phyloP scores from a whole-genome alignment of 2,329 filamentous ascomycete genomes.

The Sporothrix curviconia region DNA sequence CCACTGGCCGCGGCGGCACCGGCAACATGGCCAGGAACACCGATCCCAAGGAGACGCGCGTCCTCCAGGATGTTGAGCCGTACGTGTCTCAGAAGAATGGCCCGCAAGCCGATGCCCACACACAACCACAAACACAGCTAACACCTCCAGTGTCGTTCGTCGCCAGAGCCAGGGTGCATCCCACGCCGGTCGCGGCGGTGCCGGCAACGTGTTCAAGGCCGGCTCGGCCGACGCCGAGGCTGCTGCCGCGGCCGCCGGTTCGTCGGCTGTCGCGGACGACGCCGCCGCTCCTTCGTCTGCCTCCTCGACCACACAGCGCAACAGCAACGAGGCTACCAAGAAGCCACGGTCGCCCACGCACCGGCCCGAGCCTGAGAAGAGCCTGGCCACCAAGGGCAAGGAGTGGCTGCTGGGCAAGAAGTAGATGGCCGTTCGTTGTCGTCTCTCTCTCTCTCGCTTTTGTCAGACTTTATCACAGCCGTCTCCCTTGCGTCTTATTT shows the following conservation, averaged over 20 bases:
- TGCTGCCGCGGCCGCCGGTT: slow-evolving; percentile 21
- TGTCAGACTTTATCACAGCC: no score
- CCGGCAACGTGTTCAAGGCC: slow-evolving; percentile 60
- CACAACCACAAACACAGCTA: not conserved
- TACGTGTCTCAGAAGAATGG: slow-evolving; percentile 31
- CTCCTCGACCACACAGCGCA: slow-evolving; percentile 18
- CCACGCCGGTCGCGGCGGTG: slow-evolving; percentile 68
- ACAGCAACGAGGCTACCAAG: slow-evolving; percentile 16
- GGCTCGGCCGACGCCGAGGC: slow-evolving; percentile 35
- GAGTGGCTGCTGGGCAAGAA: slow-evolving; percentile 46
- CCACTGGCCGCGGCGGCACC: slow-evolving; percentile 79
- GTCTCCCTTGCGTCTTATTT: no score
- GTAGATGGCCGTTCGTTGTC: slow-evolving; percentile 12
- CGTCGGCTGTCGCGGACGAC: slow-evolving; percentile 30
- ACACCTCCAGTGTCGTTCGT: slow-evolving; percentile 41
- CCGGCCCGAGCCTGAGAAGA: slow-evolving; percentile 23
- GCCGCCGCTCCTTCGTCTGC: not conserved
- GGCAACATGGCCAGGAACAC: slow-evolving; percentile 78
- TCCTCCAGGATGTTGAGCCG: slow-evolving; percentile 76
- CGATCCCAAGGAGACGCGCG: slow-evolving; percentile 66
- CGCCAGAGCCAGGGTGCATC: slow-evolving; percentile 52
- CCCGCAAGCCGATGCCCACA: not conserved
- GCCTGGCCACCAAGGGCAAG: slow-evolving; percentile 39
- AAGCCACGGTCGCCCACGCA: slow-evolving; percentile 10
- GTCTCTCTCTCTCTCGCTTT: not conserved